Evolutionary conservation across 2,329 filamentous ascomycete genomes (phyloP).

Genomic region (Penicillium sp.): DNA sequence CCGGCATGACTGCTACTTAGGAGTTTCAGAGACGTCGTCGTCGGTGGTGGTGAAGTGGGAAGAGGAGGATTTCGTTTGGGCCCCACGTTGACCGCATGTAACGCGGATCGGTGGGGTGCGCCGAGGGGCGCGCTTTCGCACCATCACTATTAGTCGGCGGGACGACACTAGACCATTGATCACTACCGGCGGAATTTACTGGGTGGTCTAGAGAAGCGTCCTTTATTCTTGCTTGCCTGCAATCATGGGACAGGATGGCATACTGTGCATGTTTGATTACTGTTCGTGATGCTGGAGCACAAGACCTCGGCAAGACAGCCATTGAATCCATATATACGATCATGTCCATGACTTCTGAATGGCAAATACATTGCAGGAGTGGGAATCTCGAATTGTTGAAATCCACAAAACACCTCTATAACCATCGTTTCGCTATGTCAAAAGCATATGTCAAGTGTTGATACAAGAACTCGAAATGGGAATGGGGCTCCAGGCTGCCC

Average conservation of each 20-base stretch:
- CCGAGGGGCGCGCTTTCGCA: too few species aligned
- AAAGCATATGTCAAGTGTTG: conserved; percentile 21
- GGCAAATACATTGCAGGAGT: conserved; percentile 4
- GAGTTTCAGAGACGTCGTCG: conserved; percentile 10
- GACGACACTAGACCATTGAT: too few species aligned
- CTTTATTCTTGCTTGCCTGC: too few species aligned
- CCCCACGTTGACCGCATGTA: conserved; percentile 30
- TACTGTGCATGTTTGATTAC: too few species aligned
- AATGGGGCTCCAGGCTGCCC: conserved; percentile 13
- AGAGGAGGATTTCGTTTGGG: conserved; percentile 23
- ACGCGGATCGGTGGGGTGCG: conserved; percentile 20
- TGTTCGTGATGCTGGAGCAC: too few species aligned
- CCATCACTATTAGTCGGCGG: too few species aligned
- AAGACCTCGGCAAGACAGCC: too few species aligned
- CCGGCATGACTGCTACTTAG: conserved; percentile 30
- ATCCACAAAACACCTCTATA: conserved; percentile 24
- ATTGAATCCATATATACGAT: background rate
- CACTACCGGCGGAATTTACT: too few species aligned
- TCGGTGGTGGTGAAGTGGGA: conserved; percentile 7
- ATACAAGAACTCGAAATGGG: conserved; percentile 20
- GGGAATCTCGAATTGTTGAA: conserved; percentile 29
- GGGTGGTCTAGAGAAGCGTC: too few species aligned
- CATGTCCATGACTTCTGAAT: conserved; percentile 1
- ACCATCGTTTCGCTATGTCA: conserved; percentile 9
- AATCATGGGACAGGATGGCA: too few species aligned